Evolutionary conservation across 2,329 filamentous ascomycete genomes (phyloP).

Genomic region (Monosporascus sp.): DNA sequence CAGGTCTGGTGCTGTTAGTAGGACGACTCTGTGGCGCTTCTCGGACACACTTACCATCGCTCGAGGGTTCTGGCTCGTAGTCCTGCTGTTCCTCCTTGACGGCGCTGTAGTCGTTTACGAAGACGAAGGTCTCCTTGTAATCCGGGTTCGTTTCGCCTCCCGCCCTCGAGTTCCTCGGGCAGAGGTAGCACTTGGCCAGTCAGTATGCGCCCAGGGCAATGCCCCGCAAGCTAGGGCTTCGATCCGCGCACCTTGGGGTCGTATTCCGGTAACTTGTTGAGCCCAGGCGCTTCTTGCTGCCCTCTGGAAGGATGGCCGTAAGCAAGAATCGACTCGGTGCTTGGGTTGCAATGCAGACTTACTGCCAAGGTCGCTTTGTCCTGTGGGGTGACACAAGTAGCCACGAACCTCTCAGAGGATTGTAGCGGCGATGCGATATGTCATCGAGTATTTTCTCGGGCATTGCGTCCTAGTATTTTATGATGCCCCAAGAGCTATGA

Average conservation of each 20-base stretch:
- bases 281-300: constrained; percentile 68
- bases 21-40: background rate
- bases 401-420: constrained; percentile 85
- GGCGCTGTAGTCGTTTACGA: constrained; percentile 96
- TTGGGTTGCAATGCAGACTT: constrained; percentile 34
- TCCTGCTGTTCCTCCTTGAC: constrained; percentile 89
- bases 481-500: background rate
- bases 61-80: constrained; percentile 49
- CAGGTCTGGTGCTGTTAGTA: constrained; percentile 46
- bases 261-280: constrained; percentile 68
- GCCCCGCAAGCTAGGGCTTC: too few species aligned
- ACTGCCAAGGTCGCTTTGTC: constrained; percentile 98
- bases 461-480: constrained; percentile 41
- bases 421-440: constrained; percentile 93
- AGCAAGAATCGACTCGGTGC: background rate
- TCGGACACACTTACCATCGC: constrained; percentile 26
- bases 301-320: constrained; percentile 46
- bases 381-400: constrained; percentile 92
- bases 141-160: constrained; percentile 81
- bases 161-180: constrained; percentile 84
- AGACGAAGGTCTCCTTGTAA: constrained; percentile 84
- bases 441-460: constrained; percentile 79
- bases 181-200: constrained; percentile 76
- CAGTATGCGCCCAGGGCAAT: background rate
- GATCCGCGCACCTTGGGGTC: constrained; percentile 57